phyloP scores from a whole-genome alignment of 208 protist genomes.

The Histomonas meleagridis region DNA sequence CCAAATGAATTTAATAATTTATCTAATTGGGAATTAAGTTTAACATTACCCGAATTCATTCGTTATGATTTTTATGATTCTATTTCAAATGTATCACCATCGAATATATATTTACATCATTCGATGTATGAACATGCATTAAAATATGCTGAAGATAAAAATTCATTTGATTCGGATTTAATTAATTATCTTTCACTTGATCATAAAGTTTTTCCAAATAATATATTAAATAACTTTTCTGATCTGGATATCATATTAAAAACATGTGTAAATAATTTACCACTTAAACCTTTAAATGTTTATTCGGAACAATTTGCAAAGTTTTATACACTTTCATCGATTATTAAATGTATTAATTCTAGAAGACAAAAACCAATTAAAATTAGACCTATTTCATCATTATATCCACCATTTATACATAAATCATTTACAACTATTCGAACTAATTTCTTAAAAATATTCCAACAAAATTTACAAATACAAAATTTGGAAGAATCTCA shows the following conservation, averaged over 20 bases:
- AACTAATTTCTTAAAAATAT: background rate
- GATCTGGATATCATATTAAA: background rate
- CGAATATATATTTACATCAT: background rate
- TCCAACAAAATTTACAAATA: background rate
- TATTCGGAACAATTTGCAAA: background rate
- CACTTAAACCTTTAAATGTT: background rate
- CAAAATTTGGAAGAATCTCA: background rate
- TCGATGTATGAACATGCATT: background rate
- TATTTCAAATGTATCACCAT: background rate
- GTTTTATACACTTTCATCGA: background rate
- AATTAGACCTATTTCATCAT: background rate
- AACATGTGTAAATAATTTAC: background rate
- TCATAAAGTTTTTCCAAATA: background rate
- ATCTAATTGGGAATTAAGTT: background rate
- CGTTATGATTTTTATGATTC: background rate
- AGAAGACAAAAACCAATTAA: background rate
- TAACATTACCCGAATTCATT: background rate
- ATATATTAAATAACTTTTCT: background rate
- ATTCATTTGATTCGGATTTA: no score
- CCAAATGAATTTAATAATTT: background rate
- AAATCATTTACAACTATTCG: no score
- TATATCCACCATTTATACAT: background rate
- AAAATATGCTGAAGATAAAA: no score
- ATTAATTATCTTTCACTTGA: background rate
- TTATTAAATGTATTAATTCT: background rate